These are phyloP conservation scores for Chenopodium album DNA, from an alignment of 148 eudicot genomes.

Conservation along the genomic window DNA sequence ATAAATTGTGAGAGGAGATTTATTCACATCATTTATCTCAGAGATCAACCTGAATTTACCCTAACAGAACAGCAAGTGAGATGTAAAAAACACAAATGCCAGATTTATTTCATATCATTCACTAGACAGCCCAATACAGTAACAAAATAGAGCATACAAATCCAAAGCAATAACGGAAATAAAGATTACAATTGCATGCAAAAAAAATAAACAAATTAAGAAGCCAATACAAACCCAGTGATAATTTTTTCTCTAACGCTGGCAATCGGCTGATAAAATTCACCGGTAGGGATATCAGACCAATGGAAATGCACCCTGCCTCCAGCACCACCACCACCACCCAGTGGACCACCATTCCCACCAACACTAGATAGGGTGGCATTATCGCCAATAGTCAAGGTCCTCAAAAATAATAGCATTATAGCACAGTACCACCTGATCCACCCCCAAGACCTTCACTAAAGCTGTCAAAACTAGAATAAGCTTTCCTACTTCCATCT, in stretches of 20 bases:
- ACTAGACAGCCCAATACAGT: background rate
- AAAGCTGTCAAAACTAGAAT: conserved; percentile 21
- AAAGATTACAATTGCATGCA: background rate
- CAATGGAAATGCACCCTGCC: conserved; percentile 97
- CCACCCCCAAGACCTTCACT: conserved; percentile 75
- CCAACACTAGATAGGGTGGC: conserved; percentile 75
- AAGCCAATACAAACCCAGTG: conserved; percentile 52
- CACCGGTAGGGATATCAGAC: conserved; percentile 90
- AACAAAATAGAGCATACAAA: conserved; percentile 5
- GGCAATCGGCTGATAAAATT: conserved; percentile 85
- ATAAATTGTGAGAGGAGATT: no score
- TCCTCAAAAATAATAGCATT: conserved; percentile 40
- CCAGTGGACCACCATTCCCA: conserved; percentile 73
- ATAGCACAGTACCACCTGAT: conserved; percentile 92
- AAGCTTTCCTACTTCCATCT: conserved; percentile 25
- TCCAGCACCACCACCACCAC: conserved; percentile 94
- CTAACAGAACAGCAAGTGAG: no score
- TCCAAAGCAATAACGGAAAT: background rate
- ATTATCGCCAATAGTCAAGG: conserved; percentile 47
- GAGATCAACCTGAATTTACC: no score
- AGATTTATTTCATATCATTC: background rate
- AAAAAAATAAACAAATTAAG: background rate
- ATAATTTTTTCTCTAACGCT: conserved; percentile 68
- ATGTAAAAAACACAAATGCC: no score
- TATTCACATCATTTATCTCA: no score